Evolutionary conservation across 2,329 filamentous ascomycete genomes (phyloP), one percentile per base, ranked within the genome.

Genomic region (Bipolaris oryzae): DNA sequence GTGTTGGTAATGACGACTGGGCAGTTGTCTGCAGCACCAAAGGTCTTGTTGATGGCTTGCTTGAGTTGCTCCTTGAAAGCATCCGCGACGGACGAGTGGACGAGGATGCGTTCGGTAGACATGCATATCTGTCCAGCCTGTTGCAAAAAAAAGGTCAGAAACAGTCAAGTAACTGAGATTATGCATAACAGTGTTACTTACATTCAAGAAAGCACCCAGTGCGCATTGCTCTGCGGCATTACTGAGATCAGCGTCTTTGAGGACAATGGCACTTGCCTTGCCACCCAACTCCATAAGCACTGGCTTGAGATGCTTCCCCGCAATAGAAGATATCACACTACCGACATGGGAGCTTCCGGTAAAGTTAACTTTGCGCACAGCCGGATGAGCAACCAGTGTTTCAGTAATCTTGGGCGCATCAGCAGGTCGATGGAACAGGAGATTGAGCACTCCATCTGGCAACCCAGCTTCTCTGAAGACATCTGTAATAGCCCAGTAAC

Each of bases 191-290:
- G 9, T 4, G 25, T 44, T 25, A 44, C 62, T 50, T 52, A 61
- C 81, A 63, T 84, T 80, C 54, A 89, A 93, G 78, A 95, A 95
- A 76, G 95, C 95, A 42, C 67, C 91, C 91, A 81, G 93, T 90
- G 88, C 95, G 61, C 90, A 90, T 23, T 90, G 88, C 66, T 94
- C 87, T 31, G 90, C 91, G 13, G 91, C 91, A 64, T 85, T 85
- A 35, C 89, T 86, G 10, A 92, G 75, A 49, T 90, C 85, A 15
- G 89, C 89, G 69, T 94, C 91, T 1, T 89, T 89, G 1, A 95
- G 84, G 37, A 96, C 81, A 50, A 96, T 81, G n/a, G 91, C 79
- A 1, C 90, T 89, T 63, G 87, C 90, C 80, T 95, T 95, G 48
- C 91, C 91, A 48, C 91, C 91, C 0, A 95, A 82, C 77, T 96